Evolutionary conservation across 1,139 yeast genomes (phyloP).

Genomic region (Pichia sp.): DNA sequence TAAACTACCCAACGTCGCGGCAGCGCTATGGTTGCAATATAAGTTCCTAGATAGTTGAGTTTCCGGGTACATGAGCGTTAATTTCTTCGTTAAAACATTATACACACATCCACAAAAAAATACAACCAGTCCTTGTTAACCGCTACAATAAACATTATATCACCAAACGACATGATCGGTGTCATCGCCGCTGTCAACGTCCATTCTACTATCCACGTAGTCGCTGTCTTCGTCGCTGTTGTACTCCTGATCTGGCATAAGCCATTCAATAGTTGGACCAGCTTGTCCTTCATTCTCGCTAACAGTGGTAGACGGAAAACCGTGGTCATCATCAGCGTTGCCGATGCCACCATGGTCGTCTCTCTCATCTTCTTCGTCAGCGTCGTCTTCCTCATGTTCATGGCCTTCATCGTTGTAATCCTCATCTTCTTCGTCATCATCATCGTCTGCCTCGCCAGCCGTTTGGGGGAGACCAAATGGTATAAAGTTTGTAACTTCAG

Average conservation of each 20-base stretch:
- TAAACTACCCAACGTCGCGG: no score
- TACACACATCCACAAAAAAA: neutral
- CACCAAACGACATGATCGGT: neutral
- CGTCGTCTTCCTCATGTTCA: neutral
- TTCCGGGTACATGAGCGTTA: no score
- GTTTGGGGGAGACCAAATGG: neutral
- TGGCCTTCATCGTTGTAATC: constrained; percentile 12
- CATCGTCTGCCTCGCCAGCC: constrained; percentile 5
- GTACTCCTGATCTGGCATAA: neutral
- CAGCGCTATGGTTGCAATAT: neutral
- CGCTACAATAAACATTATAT: neutral
- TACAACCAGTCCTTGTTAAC: neutral
- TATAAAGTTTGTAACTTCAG: neutral
- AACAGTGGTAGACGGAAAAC: neutral
- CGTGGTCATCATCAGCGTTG: neutral
- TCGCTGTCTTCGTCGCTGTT: constrained; percentile 8
- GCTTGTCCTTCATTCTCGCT: neutral
- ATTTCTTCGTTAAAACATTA: no score
- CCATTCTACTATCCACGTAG: constrained; percentile 6
- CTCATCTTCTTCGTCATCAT: constrained; percentile 16
- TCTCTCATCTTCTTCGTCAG: neutral
- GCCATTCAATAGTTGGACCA: neutral
- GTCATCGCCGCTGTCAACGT: constrained; percentile 3
- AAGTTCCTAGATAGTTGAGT: no score
- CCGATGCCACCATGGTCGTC: neutral